These are phyloP conservation scores for Udeniomyces megalosporus DNA, from an alignment of 768 basidiomycete genomes.

Conservation along the genomic window DNA sequence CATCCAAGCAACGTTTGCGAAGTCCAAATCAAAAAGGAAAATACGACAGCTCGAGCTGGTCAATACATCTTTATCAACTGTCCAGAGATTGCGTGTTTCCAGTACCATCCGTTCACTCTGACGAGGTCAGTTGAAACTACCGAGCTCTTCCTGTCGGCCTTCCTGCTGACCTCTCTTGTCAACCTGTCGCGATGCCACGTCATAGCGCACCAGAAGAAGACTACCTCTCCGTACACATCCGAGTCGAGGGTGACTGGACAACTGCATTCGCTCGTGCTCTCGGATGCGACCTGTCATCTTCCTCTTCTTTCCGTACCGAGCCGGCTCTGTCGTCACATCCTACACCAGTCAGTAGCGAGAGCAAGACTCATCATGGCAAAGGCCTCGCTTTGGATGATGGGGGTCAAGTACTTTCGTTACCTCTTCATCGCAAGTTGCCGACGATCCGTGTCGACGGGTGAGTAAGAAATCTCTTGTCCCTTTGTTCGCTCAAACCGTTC, in stretches of 20 bases:
- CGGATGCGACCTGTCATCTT: conserved; percentile 57
- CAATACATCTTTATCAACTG: conserved; percentile 76
- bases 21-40: conserved; percentile 94
- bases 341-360: no score
- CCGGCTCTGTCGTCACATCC: no score
- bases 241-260: conserved; percentile 14
- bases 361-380: no score
- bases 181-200: conserved; percentile 63
- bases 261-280: conserved; percentile 55
- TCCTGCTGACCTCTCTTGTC: background rate
- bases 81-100: no score
- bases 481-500: background rate
- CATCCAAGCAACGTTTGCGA: conserved; percentile 90
- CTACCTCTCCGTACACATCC: conserved; percentile 84
- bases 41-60: conserved; percentile 61
- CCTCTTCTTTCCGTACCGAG: no score
- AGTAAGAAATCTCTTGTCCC: no score
- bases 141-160: background rate
- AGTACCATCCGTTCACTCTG: background rate
- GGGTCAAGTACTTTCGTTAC: conserved; percentile 39
- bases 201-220: conserved; percentile 90
- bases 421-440: conserved; percentile 58
- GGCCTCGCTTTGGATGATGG: conserved; percentile 30
- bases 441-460: conserved; percentile 79
- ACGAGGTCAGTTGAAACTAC: background rate